A percentile compares a stretch with the other conserved stretches of the same genome.
Conservation (phyloP, 2,329 filamentous ascomycete species). For the Phaeosphaeria sp. region DNA sequence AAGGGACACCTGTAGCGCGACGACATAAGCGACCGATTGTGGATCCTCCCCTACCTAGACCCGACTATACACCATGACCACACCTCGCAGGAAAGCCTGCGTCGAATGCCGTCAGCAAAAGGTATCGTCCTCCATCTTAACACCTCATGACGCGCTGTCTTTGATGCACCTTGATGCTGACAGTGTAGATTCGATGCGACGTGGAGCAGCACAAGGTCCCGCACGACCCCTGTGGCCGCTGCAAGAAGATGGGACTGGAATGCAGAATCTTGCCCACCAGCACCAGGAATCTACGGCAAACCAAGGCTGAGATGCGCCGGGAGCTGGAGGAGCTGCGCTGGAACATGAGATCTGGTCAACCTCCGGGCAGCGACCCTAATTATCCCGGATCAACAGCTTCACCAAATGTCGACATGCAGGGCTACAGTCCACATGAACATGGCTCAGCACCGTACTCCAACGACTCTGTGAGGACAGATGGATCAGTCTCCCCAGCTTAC, state of each 20-base stretch:
- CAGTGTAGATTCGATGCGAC: constrained; percentile 45
- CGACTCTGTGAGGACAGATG: constrained; percentile 34
- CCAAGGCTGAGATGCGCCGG: constrained; percentile 48
- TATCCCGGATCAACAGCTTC: constrained; percentile 37
- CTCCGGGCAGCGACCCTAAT: constrained; percentile 26
- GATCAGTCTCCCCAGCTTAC: constrained; percentile 39
- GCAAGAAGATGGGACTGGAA: constrained; percentile 45
- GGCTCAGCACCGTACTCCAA: constrained; percentile 37
- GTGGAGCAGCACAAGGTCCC: constrained; percentile 48
- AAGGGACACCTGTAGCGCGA: constrained; percentile 26
- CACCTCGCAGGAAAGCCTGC: constrained; percentile 46
- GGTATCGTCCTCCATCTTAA: constrained; percentile 24
- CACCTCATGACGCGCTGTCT: neutral
- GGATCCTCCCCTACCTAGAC: constrained; percentile 25
- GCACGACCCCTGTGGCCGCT: constrained; percentile 44
- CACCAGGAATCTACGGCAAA: constrained; percentile 46
- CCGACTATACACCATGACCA: constrained; percentile 37
- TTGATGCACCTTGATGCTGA: constrained; percentile 15
- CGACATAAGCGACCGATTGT: constrained; percentile 24
- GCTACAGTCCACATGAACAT: constrained; percentile 34
- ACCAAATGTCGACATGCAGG: constrained; percentile 34
- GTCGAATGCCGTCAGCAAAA: constrained; percentile 49
- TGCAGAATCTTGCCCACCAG: constrained; percentile 47
- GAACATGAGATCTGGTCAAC: constrained; percentile 39
- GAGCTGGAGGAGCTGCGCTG: constrained; percentile 46